phyloP scores from a whole-genome alignment of 2,329 filamentous ascomycete genomes.

The Hypoxylon sp. region DNA sequence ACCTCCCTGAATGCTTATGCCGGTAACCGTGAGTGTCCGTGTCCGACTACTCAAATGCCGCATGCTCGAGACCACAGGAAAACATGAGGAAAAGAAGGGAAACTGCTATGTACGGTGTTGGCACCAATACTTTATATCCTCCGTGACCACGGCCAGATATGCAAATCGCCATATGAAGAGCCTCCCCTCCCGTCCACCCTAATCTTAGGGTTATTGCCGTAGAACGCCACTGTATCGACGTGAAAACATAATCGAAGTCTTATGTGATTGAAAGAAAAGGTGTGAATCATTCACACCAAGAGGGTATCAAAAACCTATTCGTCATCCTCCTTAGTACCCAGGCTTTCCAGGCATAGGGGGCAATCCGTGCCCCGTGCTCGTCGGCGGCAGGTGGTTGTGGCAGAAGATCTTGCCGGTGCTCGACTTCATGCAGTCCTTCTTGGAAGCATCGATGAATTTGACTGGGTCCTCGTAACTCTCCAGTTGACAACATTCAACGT shows the following conservation, averaged over 20 bases:
- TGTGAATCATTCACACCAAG: background rate
- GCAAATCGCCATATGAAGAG: constrained; percentile 20
- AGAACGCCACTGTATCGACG: constrained; percentile 36
- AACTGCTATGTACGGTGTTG: constrained; percentile 39
- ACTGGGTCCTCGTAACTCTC: constrained; percentile 74
- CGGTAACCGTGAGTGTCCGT: constrained; percentile 31
- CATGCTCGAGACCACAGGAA: constrained; percentile 28
- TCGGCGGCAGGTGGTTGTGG: constrained; percentile 68
- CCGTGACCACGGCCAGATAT: constrained; percentile 35
- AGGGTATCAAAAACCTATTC: constrained; percentile 3
- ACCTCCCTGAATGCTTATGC: constrained; percentile 39
- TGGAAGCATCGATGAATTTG: constrained; percentile 72
- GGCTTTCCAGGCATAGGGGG: constrained; percentile 68
- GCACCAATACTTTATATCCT: constrained; percentile 41
- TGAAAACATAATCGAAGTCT: constrained; percentile 15
- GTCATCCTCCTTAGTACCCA: constrained; percentile 59
- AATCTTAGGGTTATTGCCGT: constrained; percentile 31
- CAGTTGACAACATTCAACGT: constrained; percentile 81
- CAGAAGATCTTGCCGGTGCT: constrained; percentile 66
- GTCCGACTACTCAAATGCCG: constrained; percentile 26
- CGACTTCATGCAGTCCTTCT: constrained; percentile 61
- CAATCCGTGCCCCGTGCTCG: constrained; percentile 60
- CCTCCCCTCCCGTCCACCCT: constrained; percentile 21
- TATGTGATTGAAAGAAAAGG: constrained; percentile 26
- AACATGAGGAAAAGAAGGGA: constrained; percentile 23